Conservation (phyloP, 805 yeast species). For the Starmerella potacharoeniae region DNA sequence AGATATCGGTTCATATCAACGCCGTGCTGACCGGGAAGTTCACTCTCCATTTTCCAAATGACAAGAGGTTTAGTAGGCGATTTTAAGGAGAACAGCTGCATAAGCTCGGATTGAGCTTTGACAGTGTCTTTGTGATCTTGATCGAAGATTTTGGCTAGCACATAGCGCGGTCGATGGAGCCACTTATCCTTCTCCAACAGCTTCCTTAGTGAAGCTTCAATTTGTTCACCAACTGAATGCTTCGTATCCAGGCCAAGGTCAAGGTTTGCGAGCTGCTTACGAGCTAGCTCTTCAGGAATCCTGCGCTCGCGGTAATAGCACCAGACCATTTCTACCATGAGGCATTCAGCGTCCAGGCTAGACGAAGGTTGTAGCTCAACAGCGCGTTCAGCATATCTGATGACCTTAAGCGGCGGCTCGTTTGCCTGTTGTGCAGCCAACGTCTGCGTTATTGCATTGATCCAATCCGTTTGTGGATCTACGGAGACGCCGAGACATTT, state of each 20-base stretch:
- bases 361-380: not conserved
- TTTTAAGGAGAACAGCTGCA: slow-evolving; percentile 50
- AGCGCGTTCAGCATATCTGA: slow-evolving; percentile 4
- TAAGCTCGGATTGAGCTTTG: slow-evolving; percentile 55
- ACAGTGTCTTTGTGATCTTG: slow-evolving; percentile 43
- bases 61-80: slow-evolving; percentile 54
- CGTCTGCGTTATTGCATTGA: not conserved
- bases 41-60: slow-evolving; percentile 89
- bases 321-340: slow-evolving; percentile 6
- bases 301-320: not conserved
- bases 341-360: slow-evolving; percentile 5
- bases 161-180: slow-evolving; percentile 78
- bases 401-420: not conserved
- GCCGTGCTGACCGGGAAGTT: slow-evolving; percentile 88
- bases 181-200: slow-evolving; percentile 64
- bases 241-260: not conserved
- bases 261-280: not conserved
- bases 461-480: slow-evolving; percentile 11
- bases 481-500: slow-evolving; percentile 5
- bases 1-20: slow-evolving; percentile 63
- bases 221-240: not conserved
- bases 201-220: not conserved
- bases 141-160: slow-evolving; percentile 51
- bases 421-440: slow-evolving; percentile 7
- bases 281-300: not conserved